Evolutionary conservation across 2,329 filamentous ascomycete genomes (phyloP).

Genomic region (Xylaria sp.): DNA sequence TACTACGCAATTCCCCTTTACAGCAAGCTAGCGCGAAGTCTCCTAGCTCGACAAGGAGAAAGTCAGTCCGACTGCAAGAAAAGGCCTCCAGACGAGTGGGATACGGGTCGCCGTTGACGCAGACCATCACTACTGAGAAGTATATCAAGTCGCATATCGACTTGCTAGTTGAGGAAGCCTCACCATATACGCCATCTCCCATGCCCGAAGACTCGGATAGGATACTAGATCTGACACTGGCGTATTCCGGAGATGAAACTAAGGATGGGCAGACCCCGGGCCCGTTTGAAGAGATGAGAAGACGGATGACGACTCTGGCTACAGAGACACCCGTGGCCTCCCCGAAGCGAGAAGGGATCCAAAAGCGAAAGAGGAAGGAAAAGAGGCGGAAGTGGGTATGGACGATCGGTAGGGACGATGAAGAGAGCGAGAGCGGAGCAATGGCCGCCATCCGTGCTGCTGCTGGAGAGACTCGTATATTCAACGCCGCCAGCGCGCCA

Average conservation of each 20-base stretch:
- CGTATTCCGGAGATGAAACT: constrained; percentile 65
- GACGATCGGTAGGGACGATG: constrained; percentile 68
- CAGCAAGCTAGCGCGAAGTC: constrained; percentile 63
- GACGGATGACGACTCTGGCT: constrained; percentile 63
- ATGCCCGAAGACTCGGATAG: constrained; percentile 54
- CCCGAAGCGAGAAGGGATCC: constrained; percentile 55
- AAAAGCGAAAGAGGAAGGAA: constrained; percentile 66
- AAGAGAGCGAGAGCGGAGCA: constrained; percentile 56
- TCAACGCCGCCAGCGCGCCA: constrained; percentile 33
- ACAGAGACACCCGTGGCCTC: constrained; percentile 57
- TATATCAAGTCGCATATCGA: constrained; percentile 74
- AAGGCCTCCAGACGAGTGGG: constrained; percentile 67
- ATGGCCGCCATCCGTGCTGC: constrained; percentile 55
- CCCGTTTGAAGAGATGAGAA: constrained; percentile 71
- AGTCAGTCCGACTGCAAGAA: constrained; percentile 66
- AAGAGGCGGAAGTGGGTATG: constrained; percentile 74
- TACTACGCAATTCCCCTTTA: constrained; percentile 73
- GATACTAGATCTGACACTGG: constrained; percentile 61
- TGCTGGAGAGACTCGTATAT: constrained; percentile 46
- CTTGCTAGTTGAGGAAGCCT: constrained; percentile 67
- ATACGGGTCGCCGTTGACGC: constrained; percentile 71
- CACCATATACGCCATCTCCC: constrained; percentile 58
- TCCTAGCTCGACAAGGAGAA: constrained; percentile 64
- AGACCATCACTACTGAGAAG: constrained; percentile 71
- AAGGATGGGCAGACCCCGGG: constrained; percentile 71